Conservation (phyloP, 2,329 filamentous ascomycete genomes). For the Gremmenia infestans region DNA sequence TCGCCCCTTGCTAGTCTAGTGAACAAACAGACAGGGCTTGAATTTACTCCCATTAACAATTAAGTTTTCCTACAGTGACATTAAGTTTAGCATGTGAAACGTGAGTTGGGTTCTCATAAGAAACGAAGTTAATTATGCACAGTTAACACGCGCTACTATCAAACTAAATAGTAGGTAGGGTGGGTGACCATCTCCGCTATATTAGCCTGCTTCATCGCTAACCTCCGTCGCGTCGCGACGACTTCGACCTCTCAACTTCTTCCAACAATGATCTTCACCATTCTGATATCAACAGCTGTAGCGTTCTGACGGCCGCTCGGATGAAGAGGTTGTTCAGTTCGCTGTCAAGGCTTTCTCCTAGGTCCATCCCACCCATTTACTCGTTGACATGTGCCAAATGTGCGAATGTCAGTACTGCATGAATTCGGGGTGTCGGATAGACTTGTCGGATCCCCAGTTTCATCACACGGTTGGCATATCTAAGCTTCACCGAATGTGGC, state of each 20-base stretch:
- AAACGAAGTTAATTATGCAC: not conserved
- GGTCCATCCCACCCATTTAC: not conserved
- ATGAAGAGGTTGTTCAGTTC: conserved; percentile 6
- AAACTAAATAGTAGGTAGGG: not conserved
- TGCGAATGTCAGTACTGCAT: conserved; percentile 8
- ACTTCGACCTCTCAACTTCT: not conserved
- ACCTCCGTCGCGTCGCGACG: not conserved
- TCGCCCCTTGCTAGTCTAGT: not conserved
- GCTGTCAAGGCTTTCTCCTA: not conserved
- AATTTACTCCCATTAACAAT: not conserved
- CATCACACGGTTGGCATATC: conserved; percentile 9
- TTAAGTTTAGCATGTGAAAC: conserved; percentile 3
- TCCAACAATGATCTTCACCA: not conserved
- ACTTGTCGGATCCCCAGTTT: not conserved
- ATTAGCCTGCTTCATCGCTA: not conserved
- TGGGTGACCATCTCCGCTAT: not conserved
- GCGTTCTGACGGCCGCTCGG: conserved; percentile 4
- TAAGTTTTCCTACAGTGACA: not conserved
- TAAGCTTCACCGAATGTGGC: conserved; percentile 11
- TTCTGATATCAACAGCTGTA: not conserved
- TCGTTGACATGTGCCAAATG: conserved; percentile 1
- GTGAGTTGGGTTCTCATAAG: conserved; percentile 2
- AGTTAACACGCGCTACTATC: not conserved
- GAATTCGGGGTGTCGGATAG: conserved; percentile 16
- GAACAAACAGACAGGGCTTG: not conserved